A percentile compares a stretch with the other conserved stretches of the same genome.
Evolutionary conservation across 176 grass and related monocot genomes (phyloP).

Genomic region (Ensete ventricosum): DNA sequence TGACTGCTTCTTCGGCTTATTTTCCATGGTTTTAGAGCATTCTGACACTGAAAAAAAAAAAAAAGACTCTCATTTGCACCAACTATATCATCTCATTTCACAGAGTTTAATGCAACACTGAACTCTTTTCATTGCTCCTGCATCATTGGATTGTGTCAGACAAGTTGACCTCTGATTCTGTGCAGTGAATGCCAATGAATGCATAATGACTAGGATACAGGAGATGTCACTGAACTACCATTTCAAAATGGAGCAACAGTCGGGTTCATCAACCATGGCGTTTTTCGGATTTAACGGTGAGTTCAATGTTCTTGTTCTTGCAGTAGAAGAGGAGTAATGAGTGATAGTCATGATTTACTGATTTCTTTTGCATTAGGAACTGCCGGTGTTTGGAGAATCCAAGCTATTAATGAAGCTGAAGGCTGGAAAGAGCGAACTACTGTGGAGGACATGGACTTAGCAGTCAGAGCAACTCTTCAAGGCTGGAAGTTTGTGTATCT

Average conservation of each 20-base stretch:
- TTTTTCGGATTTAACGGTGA: conserved; percentile 80
- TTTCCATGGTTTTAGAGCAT: too few relatives aligned
- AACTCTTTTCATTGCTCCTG: too few relatives aligned
- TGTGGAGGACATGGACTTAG: conserved; percentile 77
- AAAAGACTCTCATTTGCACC: too few relatives aligned
- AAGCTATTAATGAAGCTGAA: conserved; percentile 51
- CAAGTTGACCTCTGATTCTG: conserved; percentile 21
- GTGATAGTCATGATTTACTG: background rate
- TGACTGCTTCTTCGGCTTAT: too few relatives aligned
- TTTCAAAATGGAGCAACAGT: conserved; percentile 75
- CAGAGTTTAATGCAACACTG: too few relatives aligned
- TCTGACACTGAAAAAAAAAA: too few relatives aligned
- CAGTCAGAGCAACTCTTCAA: conserved; percentile 53
- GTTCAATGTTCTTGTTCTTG: background rate
- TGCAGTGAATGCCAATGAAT: conserved; percentile 59
- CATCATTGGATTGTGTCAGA: too few relatives aligned
- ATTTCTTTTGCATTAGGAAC: conserved; percentile 35
- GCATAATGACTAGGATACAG: conserved; percentile 68
- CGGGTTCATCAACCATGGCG: conserved; percentile 45
- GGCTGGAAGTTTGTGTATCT: conserved; percentile 73
- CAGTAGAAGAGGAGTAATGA: too few relatives aligned
- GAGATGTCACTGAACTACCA: conserved; percentile 75
- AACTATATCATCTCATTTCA: too few relatives aligned
- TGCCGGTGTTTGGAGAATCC: conserved; percentile 54
- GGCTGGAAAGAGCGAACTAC: conserved; percentile 74